Evolutionary conservation across 371 early-diverging fungal species (phyloP).

Genomic region (Lichtheimia corymbifera): DNA sequence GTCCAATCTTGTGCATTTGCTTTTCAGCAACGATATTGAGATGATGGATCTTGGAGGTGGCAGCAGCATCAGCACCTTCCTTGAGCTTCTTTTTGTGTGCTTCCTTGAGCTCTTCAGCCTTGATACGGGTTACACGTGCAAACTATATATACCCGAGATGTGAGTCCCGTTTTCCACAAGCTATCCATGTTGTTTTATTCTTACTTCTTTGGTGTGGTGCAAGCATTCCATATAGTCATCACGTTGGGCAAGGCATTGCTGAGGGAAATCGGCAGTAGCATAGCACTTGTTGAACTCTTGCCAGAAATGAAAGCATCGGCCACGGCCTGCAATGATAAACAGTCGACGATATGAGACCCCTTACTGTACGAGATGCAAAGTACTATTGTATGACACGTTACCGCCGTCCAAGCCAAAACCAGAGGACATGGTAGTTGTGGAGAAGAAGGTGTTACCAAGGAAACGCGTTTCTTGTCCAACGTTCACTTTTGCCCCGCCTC

Average conservation of each 20-base stretch:
- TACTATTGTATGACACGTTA: conserved; percentile 18
- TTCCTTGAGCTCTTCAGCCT: conserved; percentile 62
- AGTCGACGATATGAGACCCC: too few species aligned
- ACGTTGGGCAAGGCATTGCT: conserved; percentile 70
- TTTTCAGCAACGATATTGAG: conserved; percentile 58
- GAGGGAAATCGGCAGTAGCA: conserved; percentile 68
- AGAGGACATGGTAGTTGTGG: conserved; percentile 37
- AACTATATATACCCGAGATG: conserved; percentile 29
- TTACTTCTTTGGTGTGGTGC: conserved; percentile 81
- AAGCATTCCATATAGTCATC: conserved; percentile 86
- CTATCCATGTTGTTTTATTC: background rate
- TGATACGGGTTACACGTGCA: conserved; percentile 61
- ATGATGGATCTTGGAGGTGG: conserved; percentile 58
- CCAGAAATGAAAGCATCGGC: conserved; percentile 84
- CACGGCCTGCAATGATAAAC: conserved; percentile 57
- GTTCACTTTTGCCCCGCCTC: too few species aligned
- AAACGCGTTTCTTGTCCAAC: too few species aligned
- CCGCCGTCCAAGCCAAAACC: conserved; percentile 51
- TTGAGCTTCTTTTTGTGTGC: conserved; percentile 56
- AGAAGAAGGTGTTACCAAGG: background rate
- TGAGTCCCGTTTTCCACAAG: background rate
- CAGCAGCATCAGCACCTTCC: conserved; percentile 56
- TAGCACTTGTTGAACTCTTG: conserved; percentile 87
- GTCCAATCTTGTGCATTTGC: conserved; percentile 26
- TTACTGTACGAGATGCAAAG: background rate